These are phyloP conservation scores for Aspergillus pseudoglaucus DNA, from an alignment of 2,329 filamentous ascomycete species.

Conservation along the genomic window DNA sequence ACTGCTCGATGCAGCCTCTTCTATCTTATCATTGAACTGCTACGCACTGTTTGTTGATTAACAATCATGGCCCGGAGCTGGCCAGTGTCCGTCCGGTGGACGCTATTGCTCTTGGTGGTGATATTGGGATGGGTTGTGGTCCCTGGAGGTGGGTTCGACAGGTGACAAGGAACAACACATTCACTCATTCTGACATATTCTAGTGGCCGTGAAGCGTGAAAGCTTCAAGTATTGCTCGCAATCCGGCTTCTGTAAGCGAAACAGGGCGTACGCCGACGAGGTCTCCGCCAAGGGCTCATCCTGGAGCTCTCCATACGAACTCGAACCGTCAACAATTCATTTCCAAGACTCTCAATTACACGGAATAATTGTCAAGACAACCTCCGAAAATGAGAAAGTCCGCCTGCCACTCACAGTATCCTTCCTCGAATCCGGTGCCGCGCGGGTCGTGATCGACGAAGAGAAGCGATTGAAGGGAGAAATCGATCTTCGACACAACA, in stretches of 20 bases:
- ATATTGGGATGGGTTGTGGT: conserved; percentile 56
- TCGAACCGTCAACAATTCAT: conserved; percentile 64
- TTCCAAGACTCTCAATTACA: conserved; percentile 76
- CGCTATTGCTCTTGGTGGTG: conserved; percentile 55
- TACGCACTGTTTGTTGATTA: conserved; percentile 15
- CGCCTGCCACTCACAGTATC: conserved; percentile 76
- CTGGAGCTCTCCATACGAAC: conserved; percentile 75
- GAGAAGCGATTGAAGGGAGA: conserved; percentile 83
- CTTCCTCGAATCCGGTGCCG: conserved; percentile 83
- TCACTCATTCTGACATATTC: conserved; percentile 2
- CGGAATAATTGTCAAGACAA: conserved; percentile 73
- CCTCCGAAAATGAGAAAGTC: conserved; percentile 62
- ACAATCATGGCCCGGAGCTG: conserved; percentile 46
- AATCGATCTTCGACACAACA: conserved; percentile 78
- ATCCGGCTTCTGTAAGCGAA: conserved; percentile 94
- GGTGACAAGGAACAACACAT: background rate
- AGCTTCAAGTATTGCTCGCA: conserved; percentile 97
- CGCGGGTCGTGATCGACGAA: conserved; percentile 84
- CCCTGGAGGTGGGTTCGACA: conserved; percentile 53
- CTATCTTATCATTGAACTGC: background rate
- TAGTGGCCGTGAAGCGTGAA: conserved; percentile 84
- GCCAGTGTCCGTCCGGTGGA: conserved; percentile 57
- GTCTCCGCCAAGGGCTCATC: conserved; percentile 57
- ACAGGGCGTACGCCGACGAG: conserved; percentile 79
- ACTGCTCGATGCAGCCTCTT: background rate